Evolutionary conservation across 1,284 basidiomycete species (phyloP).

Genomic region (Tilletia indica): DNA sequence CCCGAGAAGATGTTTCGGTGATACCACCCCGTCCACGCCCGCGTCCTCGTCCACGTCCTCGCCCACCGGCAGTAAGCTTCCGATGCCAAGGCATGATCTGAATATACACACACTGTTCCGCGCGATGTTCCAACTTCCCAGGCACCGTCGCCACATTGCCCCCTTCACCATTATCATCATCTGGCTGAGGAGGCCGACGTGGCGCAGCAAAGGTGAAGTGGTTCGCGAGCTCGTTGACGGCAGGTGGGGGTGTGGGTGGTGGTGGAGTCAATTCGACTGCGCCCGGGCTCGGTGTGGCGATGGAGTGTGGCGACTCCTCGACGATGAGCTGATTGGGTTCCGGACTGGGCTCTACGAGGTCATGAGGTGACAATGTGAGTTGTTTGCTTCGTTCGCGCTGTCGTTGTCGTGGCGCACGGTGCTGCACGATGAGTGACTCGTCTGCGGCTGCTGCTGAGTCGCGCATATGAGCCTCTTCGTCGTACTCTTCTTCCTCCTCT

Average conservation of each 20-base stretch:
- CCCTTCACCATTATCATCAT: no score
- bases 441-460: conserved; percentile 7
- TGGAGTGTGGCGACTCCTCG: no score
- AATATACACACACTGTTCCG: conserved; percentile 1
- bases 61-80: neutral
- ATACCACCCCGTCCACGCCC: no score
- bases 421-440: neutral
- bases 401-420: neutral
- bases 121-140: neutral
- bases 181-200: neutral
- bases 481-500: neutral
- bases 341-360: no score
- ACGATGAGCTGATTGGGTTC: no score
- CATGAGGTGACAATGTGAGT: no score
- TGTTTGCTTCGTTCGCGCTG: no score
- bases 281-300: no score
- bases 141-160: neutral
- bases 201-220: neutral
- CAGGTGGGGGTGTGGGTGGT: neutral
- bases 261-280: no score
- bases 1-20: neutral
- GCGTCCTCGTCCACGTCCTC: neutral
- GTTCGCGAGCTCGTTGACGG: neutral
- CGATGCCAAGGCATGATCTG: conserved; percentile 14
- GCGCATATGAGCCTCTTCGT: conserved; percentile 15